These are phyloP conservation scores for Immersiporthe knoxdaviesiana DNA, from an alignment of 2,329 filamentous ascomycete genomes.

Conservation along the genomic window DNA sequence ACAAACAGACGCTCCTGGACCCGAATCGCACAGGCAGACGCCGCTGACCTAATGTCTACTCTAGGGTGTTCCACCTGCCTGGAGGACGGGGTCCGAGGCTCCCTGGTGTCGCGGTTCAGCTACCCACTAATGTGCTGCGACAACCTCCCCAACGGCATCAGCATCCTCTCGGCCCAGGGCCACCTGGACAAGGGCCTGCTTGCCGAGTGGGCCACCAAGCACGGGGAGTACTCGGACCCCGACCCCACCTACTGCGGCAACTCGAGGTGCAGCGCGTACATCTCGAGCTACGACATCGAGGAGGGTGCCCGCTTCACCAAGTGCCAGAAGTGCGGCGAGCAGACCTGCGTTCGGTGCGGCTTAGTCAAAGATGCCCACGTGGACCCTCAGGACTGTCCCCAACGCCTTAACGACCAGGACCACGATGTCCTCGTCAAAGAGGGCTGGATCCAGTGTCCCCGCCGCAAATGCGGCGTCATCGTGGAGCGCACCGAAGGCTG, in stretches of 20 bases:
- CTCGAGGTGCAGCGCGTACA: background rate
- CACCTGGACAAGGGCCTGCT: background rate
- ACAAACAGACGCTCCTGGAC: background rate
- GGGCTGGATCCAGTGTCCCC: background rate
- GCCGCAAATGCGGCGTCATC: background rate
- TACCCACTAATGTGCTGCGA: background rate
- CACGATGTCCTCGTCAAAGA: background rate
- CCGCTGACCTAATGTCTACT: background rate
- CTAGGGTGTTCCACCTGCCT: background rate
- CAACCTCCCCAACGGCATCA: background rate
- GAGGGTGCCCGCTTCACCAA: background rate
- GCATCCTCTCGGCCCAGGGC: background rate
- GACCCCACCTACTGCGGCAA: slow-evolving; percentile 1
- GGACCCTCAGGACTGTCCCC: background rate
- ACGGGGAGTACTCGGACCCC: background rate
- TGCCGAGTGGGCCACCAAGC: background rate
- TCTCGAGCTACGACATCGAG: background rate
- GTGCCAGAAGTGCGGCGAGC: background rate
- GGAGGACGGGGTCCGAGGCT: background rate
- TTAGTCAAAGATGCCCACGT: background rate
- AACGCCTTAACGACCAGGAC: background rate
- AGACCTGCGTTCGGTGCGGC: background rate
- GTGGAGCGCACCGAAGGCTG: background rate
- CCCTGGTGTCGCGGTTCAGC: background rate
- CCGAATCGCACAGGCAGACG: background rate